phyloP scores from a whole-genome alignment of 2,329 filamentous ascomycete species.

The Capronia coronata region DNA sequence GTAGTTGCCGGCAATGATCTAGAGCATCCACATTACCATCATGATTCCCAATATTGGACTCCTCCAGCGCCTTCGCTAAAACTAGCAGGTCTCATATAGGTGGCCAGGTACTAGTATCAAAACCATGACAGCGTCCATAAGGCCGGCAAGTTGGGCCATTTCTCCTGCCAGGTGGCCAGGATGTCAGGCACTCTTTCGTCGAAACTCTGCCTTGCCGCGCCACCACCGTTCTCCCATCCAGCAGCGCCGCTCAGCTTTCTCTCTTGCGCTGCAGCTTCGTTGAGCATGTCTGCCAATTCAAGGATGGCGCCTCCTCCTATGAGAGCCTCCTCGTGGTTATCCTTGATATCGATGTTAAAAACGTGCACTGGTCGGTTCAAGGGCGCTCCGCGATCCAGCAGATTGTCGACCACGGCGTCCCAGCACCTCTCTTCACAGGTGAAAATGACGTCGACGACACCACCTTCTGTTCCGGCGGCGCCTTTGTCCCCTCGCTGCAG shows the following conservation, averaged over 20 bases:
- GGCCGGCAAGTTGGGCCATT: constrained; percentile 84
- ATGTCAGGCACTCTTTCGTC: constrained; percentile 92
- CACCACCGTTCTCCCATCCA: constrained; percentile 64
- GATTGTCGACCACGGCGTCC: constrained; percentile 93
- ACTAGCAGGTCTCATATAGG: not conserved
- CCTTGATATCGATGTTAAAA: constrained; percentile 96
- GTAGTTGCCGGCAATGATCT: not conserved
- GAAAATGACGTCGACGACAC: constrained; percentile 87
- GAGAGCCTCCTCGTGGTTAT: constrained; percentile 94
- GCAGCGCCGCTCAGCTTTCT: constrained; percentile 57
- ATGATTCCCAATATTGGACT: not conserved
- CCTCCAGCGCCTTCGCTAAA: constrained; percentile 23
- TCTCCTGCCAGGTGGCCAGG: constrained; percentile 85
- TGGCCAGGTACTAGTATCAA: constrained; percentile 40
- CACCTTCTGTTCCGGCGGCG: constrained; percentile 72
- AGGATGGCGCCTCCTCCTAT: constrained; percentile 87
- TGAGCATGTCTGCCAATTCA: constrained; percentile 79
- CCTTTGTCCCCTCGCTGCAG: constrained; percentile 64
- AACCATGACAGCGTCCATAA: constrained; percentile 96
- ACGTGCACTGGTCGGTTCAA: constrained; percentile 93
- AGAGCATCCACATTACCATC: too few relatives aligned
- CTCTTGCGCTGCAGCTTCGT: constrained; percentile 72
- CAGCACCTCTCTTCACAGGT: constrained; percentile 97
- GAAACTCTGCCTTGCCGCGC: constrained; percentile 65
- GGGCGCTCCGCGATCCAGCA: constrained; percentile 75